These are phyloP conservation scores for Ceratorhiza oryzae-sativae DNA, from an alignment of 1,284 basidiomycete species.

Conservation along the genomic window DNA sequence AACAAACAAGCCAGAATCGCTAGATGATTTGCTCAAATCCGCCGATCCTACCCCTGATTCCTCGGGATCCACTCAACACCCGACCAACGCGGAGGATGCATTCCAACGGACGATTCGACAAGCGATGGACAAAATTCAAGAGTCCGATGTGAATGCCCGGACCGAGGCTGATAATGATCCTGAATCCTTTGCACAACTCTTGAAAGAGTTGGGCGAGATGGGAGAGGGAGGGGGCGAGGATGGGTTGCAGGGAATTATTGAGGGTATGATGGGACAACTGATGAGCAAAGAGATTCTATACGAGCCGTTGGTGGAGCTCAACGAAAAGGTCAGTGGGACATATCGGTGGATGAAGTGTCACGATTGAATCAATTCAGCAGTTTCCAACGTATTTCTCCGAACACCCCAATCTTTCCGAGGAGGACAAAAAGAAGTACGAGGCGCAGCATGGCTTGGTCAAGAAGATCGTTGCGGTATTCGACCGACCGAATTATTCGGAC, in stretches of 20 bases:
- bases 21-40: slow-evolving; percentile 15
- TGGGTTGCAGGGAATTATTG: slow-evolving; percentile 78
- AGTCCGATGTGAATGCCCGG: slow-evolving; percentile 69
- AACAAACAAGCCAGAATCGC: slow-evolving; percentile 47
- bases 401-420: slow-evolving; percentile 60
- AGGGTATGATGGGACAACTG: slow-evolving; percentile 91
- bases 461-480: slow-evolving; percentile 77
- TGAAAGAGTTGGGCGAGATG: slow-evolving; percentile 56
- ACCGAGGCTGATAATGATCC: slow-evolving; percentile 47
- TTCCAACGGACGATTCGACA: slow-evolving; percentile 82
- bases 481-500: slow-evolving; percentile 70
- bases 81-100: slow-evolving; percentile 25
- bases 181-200: slow-evolving; percentile 59
- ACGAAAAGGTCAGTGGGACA: slow-evolving; percentile 68
- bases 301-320: slow-evolving; percentile 89
- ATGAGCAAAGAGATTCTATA: slow-evolving; percentile 95
- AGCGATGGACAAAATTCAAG: slow-evolving; percentile 81
- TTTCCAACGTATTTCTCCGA: slow-evolving; percentile 81
- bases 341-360: neutral
- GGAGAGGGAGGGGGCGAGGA: slow-evolving; percentile 54
- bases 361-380: slow-evolving; percentile 53
- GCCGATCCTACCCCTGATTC: slow-evolving; percentile 28
- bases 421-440: slow-evolving; percentile 74
- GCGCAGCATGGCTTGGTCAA: slow-evolving; percentile 70
- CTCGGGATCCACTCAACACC: slow-evolving; percentile 42